phyloP scores from a whole-genome alignment of 176 grass and related monocot species.

The Hsuehochloa calcarea region DNA sequence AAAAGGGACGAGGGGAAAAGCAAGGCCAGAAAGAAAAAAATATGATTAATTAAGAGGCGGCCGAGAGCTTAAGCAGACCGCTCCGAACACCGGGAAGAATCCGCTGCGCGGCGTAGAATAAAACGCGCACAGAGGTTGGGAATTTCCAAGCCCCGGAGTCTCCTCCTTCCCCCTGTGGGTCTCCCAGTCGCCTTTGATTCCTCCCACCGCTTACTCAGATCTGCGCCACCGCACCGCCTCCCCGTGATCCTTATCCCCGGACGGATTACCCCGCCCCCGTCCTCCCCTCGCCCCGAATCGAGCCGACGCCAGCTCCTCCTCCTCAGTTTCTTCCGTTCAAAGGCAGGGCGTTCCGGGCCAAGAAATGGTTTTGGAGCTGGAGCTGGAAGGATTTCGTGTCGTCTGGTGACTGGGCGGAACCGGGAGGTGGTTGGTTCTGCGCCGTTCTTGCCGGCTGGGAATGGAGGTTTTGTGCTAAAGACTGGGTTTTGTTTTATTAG shows the following conservation, averaged over 20 bases:
- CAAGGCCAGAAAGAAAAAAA: background rate
- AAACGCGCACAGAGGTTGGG: conserved; percentile 21
- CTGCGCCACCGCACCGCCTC: conserved; percentile 12
- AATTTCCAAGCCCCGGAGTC: conserved; percentile 40
- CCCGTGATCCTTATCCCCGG: conserved; percentile 12
- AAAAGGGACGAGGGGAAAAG: background rate
- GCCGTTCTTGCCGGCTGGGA: background rate
- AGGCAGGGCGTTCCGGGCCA: background rate
- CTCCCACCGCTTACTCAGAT: conserved; percentile 39
- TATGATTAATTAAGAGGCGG: background rate
- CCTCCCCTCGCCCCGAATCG: background rate
- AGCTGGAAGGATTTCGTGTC: background rate
- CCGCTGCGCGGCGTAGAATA: conserved; percentile 19
- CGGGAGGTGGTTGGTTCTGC: background rate
- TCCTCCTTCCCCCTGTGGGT: background rate
- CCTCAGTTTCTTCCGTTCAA: background rate
- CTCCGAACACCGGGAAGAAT: conserved; percentile 16
- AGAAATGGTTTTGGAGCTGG: conserved; percentile 19
- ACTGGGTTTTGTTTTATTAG: background rate
- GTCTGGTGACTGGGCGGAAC: background rate
- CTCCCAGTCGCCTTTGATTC: conserved; percentile 16
- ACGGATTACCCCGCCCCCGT: background rate
- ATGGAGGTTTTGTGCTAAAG: background rate
- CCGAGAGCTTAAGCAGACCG: conserved; percentile 6
- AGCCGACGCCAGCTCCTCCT: background rate